Evolutionary conservation across 129 eudicot genomes (phyloP).

Genomic region (Heracleum sosnowskyi): DNA sequence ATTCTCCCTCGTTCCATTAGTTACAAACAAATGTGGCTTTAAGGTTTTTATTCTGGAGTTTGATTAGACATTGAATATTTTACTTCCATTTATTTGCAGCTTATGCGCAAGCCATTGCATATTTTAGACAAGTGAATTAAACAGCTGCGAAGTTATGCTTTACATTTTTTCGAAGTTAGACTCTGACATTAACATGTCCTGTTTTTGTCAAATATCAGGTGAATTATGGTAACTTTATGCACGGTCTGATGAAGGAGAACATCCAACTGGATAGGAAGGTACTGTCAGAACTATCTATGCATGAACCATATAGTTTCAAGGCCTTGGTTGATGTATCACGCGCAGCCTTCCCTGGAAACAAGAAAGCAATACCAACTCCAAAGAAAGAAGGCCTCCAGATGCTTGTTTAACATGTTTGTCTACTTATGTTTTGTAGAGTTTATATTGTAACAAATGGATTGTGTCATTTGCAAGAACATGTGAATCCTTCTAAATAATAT

Average conservation of each 20-base stretch:
- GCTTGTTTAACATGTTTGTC: constrained; percentile 32
- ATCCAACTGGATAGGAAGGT: constrained; percentile 89
- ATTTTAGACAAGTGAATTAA: not conserved
- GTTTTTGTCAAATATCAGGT: constrained; percentile 35
- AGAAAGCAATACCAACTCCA: constrained; percentile 30
- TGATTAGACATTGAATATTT: no score
- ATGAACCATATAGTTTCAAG: constrained; percentile 91
- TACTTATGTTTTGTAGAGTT: not conserved
- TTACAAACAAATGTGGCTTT: no score
- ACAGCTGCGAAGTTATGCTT: not conserved
- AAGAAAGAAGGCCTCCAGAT: constrained; percentile 66
- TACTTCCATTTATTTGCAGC: no score
- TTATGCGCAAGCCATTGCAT: not conserved
- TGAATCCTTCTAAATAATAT: not conserved
- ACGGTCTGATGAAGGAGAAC: constrained; percentile 85
- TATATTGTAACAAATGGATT: not conserved
- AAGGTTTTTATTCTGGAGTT: no score
- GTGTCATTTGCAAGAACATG: not conserved
- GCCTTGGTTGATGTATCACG: constrained; percentile 73
- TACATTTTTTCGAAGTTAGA: no score
- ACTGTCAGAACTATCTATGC: constrained; percentile 83
- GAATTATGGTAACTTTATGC: constrained; percentile 87
- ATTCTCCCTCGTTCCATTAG: no score
- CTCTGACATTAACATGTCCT: constrained; percentile 1
- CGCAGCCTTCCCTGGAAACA: constrained; percentile 87